Percentiles rank a stretch among this genome's conserved stretches.
phyloP scores from a whole-genome alignment of 345 rosid species.

The Clausena lansium region DNA sequence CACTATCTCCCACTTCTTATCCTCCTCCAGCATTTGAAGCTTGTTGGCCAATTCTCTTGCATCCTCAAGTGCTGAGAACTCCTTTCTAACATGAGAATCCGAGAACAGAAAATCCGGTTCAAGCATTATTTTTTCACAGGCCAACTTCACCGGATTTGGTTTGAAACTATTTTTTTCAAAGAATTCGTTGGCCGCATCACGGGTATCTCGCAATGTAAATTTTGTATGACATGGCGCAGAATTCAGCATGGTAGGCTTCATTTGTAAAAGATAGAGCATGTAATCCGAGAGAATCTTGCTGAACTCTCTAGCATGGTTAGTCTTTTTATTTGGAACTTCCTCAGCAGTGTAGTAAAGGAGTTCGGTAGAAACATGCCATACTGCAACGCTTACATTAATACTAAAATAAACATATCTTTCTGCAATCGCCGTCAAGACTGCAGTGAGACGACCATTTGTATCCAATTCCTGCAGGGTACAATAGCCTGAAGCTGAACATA shows the following conservation, averaged over 20 bases:
- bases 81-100: conserved; percentile 8
- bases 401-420: conserved; percentile 8
- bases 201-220: conserved; percentile 48
- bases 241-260: conserved; percentile 53
- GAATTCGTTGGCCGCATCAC: conserved; percentile 39
- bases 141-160: not conserved
- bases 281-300: conserved; percentile 34
- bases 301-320: no score
- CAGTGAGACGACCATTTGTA: not conserved
- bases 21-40: not conserved
- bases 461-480: conserved; percentile 34
- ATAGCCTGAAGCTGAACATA: conserved; percentile 55
- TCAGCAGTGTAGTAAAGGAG: no score
- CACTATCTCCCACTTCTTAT: conserved; percentile 49
- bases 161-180: conserved; percentile 21
- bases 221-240: conserved; percentile 51
- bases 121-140: conserved; percentile 19
- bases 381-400: conserved; percentile 41
- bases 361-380: conserved; percentile 39
- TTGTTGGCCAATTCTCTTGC: conserved; percentile 52
- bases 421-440: no score
- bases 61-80: conserved; percentile 56
- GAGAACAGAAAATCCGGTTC: no score
- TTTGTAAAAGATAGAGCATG: conserved; percentile 54
- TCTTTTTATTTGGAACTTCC: no score